Evolutionary conservation across 176 grass and related monocot species (phyloP).

Genomic region (Zizania latifolia): DNA sequence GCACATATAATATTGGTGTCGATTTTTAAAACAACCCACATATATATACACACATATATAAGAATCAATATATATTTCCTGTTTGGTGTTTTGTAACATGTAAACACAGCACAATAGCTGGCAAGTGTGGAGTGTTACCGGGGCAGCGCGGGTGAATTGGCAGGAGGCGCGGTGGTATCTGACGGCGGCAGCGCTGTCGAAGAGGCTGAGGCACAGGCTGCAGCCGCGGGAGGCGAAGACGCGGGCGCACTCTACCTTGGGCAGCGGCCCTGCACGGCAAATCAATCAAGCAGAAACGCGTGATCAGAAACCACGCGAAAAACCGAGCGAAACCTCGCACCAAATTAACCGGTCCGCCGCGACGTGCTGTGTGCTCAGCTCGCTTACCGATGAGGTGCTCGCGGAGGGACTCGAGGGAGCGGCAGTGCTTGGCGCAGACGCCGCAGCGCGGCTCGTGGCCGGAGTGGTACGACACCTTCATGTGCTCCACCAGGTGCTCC

Average conservation of each 20-base stretch:
- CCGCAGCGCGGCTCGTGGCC: conserved; percentile 79
- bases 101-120: too few species aligned
- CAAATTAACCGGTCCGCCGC: too few species aligned
- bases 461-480: conserved; percentile 81
- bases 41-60: too few species aligned
- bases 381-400: conserved; percentile 89
- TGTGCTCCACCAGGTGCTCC: conserved; percentile 92
- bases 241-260: conserved; percentile 69
- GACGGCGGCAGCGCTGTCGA: conserved; percentile 52
- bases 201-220: conserved; percentile 71
- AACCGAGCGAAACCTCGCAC: neutral
- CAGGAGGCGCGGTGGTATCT: conserved; percentile 57
- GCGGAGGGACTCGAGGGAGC: conserved; percentile 81
- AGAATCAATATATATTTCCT: too few species aligned
- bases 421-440: conserved; percentile 78
- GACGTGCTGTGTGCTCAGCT: too few species aligned
- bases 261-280: conserved; percentile 53
- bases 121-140: conserved; percentile 36
- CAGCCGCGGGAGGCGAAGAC: conserved; percentile 64
- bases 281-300: neutral
- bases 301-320: conserved; percentile 12
- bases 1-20: too few species aligned
- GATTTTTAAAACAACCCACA: too few species aligned
- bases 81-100: too few species aligned
- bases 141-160: conserved; percentile 61